These are phyloP conservation scores for Hydnum rufescens DNA, from an alignment of 768 basidiomycete species.

Conservation along the genomic window DNA sequence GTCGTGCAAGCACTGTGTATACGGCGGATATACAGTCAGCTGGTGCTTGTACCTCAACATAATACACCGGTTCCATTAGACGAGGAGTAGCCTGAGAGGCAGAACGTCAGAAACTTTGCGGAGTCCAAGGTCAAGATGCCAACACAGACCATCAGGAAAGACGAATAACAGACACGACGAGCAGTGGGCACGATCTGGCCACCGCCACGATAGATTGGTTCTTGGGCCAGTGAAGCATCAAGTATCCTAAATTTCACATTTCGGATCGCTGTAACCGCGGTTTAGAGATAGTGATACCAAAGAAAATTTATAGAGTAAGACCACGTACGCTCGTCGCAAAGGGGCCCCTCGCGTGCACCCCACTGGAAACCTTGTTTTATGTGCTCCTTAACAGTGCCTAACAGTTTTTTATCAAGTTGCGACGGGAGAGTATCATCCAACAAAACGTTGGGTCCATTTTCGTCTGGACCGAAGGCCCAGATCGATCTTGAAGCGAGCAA, in stretches of 20 bases:
- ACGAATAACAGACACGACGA: constrained; percentile 97
- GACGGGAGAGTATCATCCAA: constrained; percentile 93
- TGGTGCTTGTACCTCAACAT: constrained; percentile 97
- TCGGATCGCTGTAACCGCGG: constrained; percentile 54
- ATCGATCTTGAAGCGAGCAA: constrained; percentile 91
- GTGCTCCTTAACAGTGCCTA: constrained; percentile 78
- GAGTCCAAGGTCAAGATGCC: constrained; percentile 3
- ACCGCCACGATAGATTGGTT: constrained; percentile 94
- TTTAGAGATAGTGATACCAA: neutral
- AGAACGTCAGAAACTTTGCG: neutral
- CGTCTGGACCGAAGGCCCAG: constrained; percentile 99
- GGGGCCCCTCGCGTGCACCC: constrained; percentile 91
- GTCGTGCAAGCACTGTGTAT: constrained; percentile 93
- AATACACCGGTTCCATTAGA: constrained; percentile 94
- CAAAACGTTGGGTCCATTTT: constrained; percentile 80
- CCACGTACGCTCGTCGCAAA: constrained; percentile 91
- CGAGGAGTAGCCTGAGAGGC: constrained; percentile 73
- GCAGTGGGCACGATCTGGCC: constrained; percentile 98
- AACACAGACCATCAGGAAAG: constrained; percentile 90
- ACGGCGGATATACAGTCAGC: constrained; percentile 98
- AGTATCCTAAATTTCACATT: constrained; percentile 96
- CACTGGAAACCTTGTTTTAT: constrained; percentile 99
- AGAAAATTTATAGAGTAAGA: constrained; percentile 12
- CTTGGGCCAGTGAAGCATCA: constrained; percentile 79
- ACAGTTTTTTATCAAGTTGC: constrained; percentile 84